Evolutionary conservation across 352 stramenopile genomes (phyloP).

Genomic region (Pythium guiyangense): DNA sequence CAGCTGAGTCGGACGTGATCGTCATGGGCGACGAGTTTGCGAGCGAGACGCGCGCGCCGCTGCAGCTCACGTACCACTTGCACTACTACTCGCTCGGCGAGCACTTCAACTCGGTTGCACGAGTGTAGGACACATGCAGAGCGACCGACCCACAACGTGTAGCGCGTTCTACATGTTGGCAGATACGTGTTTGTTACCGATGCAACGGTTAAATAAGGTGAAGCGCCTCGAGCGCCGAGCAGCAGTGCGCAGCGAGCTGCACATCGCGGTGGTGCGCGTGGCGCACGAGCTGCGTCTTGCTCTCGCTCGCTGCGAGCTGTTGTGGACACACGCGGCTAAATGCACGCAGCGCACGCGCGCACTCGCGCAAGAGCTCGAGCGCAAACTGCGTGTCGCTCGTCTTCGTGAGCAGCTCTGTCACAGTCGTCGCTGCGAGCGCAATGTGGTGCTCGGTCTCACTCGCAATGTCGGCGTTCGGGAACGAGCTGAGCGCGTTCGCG

Average conservation of each 20-base stretch:
- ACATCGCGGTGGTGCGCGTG: constrained; percentile 57
- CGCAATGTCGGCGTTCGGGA: constrained; percentile 34
- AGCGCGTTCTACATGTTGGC: not conserved
- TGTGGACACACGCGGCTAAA: constrained; percentile 49
- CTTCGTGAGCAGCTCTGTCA: constrained; percentile 42
- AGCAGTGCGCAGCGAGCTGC: constrained; percentile 55
- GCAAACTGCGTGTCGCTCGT: constrained; percentile 49
- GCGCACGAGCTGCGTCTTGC: constrained; percentile 31
- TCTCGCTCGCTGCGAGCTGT: constrained; percentile 20
- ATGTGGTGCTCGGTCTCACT: constrained; percentile 37
- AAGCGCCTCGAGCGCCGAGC: constrained; percentile 33
- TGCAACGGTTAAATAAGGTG: constrained; percentile 18
- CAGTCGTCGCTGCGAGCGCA: constrained; percentile 35
- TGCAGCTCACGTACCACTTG: constrained; percentile 94
- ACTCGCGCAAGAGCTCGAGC: constrained; percentile 72
- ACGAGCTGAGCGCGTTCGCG: constrained; percentile 41
- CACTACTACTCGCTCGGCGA: constrained; percentile 99
- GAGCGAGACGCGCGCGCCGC: constrained; percentile 42
- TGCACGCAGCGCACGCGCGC: constrained; percentile 43
- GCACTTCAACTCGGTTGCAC: constrained; percentile 97
- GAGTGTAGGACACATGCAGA: not conserved
- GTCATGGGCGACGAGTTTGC: constrained; percentile 87
- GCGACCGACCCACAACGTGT: not conserved
- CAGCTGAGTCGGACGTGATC: constrained; percentile 80
- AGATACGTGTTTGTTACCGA: too few relatives aligned